Evolutionary conservation across 371 early-diverging fungal genomes (phyloP), one percentile per base, ranked within the genome.

Genomic region (Apophysomyces trapeziformis): DNA sequence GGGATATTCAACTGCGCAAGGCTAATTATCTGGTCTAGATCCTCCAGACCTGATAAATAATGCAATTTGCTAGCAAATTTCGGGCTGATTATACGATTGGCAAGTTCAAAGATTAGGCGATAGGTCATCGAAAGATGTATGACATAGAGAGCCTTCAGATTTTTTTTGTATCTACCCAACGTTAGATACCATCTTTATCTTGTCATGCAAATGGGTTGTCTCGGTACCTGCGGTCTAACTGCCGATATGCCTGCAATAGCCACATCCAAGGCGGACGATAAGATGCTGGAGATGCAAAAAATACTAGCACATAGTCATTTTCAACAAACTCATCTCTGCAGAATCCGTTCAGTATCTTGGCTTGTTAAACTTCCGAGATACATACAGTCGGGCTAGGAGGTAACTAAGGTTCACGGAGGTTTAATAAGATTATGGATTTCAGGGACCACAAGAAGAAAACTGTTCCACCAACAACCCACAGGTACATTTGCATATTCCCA

Each of bases 21-120:
- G 3, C 93, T 90, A 16, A 94, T 85, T 2, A 72, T 69, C 14
- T 57, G 64, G n/a, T 84, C 88, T 37, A 95, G 81, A 21, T 86
- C 79, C 14, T 87, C 75, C 35, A 94, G 76, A 54, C 77, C 90
- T 58, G 86, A 77, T 26, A 94, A 74, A 83, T 92, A 94, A 50
- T 78, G 79, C 12, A 95, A 78, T 76, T 95, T 95, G 60, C 82
- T 75, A 12, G 88, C 80, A 74, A 95, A 95, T 78, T 95, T 95
- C 13, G 95, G 93, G 64, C 95, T 93, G 50, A 65, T 64, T 8
- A 67, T 71, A 32, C 60, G 59, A 47, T 71, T 71, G 18, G 67
- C 71, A 44, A 66, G 61, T 11, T 71, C 67, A 44, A 67, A 68
- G 5, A 65, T 64, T 11, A 60, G 21, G 6, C 60, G 59, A 39